Percentiles rank a stretch among this genome's conserved stretches.
Evolutionary conservation across 176 grass and related monocot species (phyloP).

Genomic region (Stipa capillata): DNA sequence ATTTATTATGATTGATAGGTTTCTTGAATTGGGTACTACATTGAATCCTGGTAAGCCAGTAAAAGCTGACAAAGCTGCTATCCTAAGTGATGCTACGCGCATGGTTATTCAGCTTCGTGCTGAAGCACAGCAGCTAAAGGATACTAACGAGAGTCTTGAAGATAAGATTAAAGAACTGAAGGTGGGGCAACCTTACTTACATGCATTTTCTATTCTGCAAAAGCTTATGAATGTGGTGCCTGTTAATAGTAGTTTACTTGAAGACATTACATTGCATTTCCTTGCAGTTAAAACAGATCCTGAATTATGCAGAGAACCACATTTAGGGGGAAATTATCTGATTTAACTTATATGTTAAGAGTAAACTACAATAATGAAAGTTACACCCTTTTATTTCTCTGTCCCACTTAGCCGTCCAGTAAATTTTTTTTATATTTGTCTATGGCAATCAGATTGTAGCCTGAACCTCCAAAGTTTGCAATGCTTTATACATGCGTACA

Average conservation of each 20-base stretch:
- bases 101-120: conserved; percentile 62
- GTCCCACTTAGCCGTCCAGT: background rate
- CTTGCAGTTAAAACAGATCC: background rate
- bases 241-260: background rate
- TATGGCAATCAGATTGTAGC: background rate
- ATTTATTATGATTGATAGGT: conserved; percentile 34
- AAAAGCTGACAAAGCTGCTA: conserved; percentile 66
- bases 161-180: conserved; percentile 77
- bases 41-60: conserved; percentile 63
- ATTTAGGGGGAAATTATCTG: background rate
- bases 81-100: conserved; percentile 58
- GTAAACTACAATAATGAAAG: background rate
- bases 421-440: background rate
- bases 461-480: background rate
- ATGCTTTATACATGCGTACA: background rate
- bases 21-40: conserved; percentile 56
- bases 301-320: background rate
- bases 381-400: background rate
- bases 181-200: conserved; percentile 18
- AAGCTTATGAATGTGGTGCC: background rate
- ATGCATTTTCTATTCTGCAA: background rate
- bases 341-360: background rate
- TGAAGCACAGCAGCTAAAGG: conserved; percentile 58
- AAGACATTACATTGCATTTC: background rate
- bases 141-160: conserved; percentile 57